phyloP scores from a whole-genome alignment of 2,329 filamentous ascomycete species.

The Erysiphe pulchra region DNA sequence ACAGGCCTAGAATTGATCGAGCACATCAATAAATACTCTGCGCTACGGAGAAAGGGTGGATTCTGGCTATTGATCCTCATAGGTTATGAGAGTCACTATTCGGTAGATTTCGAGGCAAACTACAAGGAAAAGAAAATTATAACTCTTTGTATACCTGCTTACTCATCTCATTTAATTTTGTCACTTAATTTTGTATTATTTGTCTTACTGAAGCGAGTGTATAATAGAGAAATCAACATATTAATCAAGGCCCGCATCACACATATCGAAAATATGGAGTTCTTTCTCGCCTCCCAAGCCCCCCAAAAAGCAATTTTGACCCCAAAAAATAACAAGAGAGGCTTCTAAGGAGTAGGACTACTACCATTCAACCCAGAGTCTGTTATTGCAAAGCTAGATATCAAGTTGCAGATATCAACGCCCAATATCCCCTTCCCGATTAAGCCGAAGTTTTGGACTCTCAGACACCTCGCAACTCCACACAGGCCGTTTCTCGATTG shows the following conservation, averaged over 20 bases:
- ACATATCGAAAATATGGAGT: conserved; percentile 15
- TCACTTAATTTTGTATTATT: neutral
- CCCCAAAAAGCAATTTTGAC: neutral
- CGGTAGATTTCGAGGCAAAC: neutral
- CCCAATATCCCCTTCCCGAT: conserved; percentile 1
- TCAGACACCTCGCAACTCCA: conserved; percentile 1
- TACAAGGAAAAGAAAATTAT: neutral
- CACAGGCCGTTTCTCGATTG: neutral
- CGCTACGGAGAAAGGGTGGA: conserved; percentile 1
- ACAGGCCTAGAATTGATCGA: conserved; percentile 14
- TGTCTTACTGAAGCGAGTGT: neutral
- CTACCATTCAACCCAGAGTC: too few relatives aligned
- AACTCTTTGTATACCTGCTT: neutral
- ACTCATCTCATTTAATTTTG: neutral
- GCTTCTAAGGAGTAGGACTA: too few relatives aligned
- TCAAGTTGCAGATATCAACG: conserved; percentile 8
- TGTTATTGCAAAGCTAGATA: conserved; percentile 5
- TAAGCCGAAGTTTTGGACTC: conserved; percentile 2
- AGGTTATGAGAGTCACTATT: conserved; percentile 9
- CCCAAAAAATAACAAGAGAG: too few relatives aligned
- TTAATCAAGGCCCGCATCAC: conserved; percentile 3
- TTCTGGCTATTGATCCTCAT: conserved; percentile 3
- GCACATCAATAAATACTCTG: conserved; percentile 6
- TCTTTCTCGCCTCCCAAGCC: neutral
- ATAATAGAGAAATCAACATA: neutral